Conservation (phyloP, 495 filamentous ascomycete genomes). For the Penicillium roqueforti region DNA sequence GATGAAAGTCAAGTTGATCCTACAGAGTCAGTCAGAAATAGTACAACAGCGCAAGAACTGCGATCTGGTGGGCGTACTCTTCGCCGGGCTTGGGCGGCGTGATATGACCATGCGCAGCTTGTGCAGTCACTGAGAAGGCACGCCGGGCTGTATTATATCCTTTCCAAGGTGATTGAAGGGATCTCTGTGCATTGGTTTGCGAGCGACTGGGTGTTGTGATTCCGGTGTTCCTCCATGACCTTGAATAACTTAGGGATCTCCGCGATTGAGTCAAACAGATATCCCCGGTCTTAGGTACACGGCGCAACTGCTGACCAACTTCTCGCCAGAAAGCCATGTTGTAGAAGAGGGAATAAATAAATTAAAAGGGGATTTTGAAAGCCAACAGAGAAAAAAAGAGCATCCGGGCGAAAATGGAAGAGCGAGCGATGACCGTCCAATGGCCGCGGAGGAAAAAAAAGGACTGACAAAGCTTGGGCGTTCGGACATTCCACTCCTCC, state of each 20-base stretch:
- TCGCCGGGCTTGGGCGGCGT: slow-evolving; percentile 85
- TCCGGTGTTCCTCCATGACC: slow-evolving; percentile 20
- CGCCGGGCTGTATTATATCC: slow-evolving; percentile 38
- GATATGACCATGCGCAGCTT: slow-evolving; percentile 68
- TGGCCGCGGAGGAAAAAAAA: slow-evolving; percentile 27
- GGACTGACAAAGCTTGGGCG: slow-evolving; percentile 25
- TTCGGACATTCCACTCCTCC: slow-evolving; percentile 19
- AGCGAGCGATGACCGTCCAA: slow-evolving; percentile 21
- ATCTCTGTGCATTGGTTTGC: slow-evolving; percentile 4
- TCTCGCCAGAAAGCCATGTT: slow-evolving; percentile 41
- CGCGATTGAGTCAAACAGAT: slow-evolving; percentile 31
- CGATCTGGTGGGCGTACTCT: slow-evolving; percentile 59
- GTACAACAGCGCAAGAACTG: neutral
- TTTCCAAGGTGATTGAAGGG: slow-evolving; percentile 20
- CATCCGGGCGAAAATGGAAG: slow-evolving; percentile 15
- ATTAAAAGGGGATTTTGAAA: slow-evolving; percentile 4
- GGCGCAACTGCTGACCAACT: slow-evolving; percentile 35
- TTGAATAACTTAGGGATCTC: slow-evolving; percentile 30
- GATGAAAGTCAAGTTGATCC: slow-evolving; percentile 85
- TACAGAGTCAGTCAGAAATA: slow-evolving; percentile 27
- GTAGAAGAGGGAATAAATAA: slow-evolving; percentile 6
- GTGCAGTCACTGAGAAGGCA: slow-evolving; percentile 62
- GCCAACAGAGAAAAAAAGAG: slow-evolving; percentile 11
- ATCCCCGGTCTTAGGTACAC: slow-evolving; percentile 30
- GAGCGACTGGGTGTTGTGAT: slow-evolving; percentile 13